phyloP scores from a whole-genome alignment of 2,329 filamentous ascomycete species.

The Calonectria honghensis region DNA sequence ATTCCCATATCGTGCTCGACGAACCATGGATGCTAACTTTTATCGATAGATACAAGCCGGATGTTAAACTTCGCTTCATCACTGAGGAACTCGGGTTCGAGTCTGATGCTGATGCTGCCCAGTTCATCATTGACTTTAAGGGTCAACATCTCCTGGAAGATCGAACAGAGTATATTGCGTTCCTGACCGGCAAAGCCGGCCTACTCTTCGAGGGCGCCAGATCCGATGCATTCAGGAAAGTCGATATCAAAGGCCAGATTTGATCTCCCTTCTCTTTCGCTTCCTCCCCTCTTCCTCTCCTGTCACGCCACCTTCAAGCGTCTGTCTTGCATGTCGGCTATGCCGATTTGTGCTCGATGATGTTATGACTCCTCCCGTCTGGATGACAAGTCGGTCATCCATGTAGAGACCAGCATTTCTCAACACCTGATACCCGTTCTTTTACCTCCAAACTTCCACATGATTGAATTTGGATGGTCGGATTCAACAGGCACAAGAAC shows the following conservation, averaged over 20 bases:
- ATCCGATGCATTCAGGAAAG: conserved; percentile 84
- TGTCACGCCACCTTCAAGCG: conserved; percentile 34
- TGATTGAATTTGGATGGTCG: conserved; percentile 39
- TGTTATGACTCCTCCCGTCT: conserved; percentile 47
- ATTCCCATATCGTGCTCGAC: conserved; percentile 51
- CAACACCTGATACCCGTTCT: conserved; percentile 52
- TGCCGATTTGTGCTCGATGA: conserved; percentile 45
- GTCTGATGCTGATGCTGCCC: conserved; percentile 90
- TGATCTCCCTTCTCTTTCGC: conserved; percentile 64
- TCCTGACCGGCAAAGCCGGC: conserved; percentile 84
- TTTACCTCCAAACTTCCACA: conserved; percentile 44
- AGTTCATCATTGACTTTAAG: conserved; percentile 90
- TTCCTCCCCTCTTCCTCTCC: conserved; percentile 26
- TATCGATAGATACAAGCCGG: conserved; percentile 86
- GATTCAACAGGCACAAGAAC: conserved; percentile 21
- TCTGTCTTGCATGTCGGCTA: conserved; percentile 44
- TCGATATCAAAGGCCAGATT: conserved; percentile 99
- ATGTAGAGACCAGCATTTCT: conserved; percentile 51
- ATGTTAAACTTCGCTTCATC: conserved; percentile 91
- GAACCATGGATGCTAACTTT: conserved; percentile 62
- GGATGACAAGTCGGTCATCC: conserved; percentile 46
- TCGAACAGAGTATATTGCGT: conserved; percentile 82
- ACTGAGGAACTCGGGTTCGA: conserved; percentile 98
- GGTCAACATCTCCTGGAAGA: conserved; percentile 86
- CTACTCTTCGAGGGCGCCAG: conserved; percentile 84